Base-by-base conservation (phyloP, 2,329 filamentous ascomycete genomes). In the Daldinia sp. region DNA sequence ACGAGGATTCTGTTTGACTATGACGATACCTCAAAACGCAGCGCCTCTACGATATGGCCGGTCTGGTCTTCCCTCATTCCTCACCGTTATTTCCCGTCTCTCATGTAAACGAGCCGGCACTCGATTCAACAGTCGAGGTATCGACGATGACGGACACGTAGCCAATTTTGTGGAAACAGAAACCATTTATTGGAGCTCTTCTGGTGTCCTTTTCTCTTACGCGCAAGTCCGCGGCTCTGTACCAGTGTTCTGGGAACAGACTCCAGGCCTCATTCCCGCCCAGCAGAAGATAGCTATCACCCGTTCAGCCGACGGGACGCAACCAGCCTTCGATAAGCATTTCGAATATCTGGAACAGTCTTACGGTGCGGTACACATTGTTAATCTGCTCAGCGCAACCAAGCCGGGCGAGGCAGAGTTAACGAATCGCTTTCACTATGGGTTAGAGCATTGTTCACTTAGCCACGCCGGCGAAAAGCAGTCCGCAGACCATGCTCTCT, bases 131-230 rank as follows among this genome's bases (percentile, higher is more conserved):
- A 90, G 94, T n/a, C 86, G 95, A 69, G 95, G 95, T 35, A 97
- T 99, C 67, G 95, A 99, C 73, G 95, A 99, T 75, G 93, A 98
- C 73, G 95, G 95, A 11, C 93, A 98, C 71, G 95, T 98, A 25
- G 94, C 95, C 63, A 99, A 99, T 77, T 99, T 97, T 77, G 95
- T 98, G n/a, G 95, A 99, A 77, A 95, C 93, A 0, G 95, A 99
- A 78, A 96, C 93, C 0, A 88, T 94, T 37, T 94, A 96, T 73
- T 97, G 92, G 90, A 90, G 90, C 70, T 91, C 91, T 0, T 86
- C 87, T 0, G 86, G 87, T 3, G 80, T 93, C 5, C 87, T 93
- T 57, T 98, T 98, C 75, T 98, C 95, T 0, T 99, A 97, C 76
- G 92, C 90, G 1, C 95, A 99, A 77, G 87, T 96, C 23, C 87